Conservation (phyloP, 73 alveolate genomes). For the Paraurostyla sp. region DNA sequence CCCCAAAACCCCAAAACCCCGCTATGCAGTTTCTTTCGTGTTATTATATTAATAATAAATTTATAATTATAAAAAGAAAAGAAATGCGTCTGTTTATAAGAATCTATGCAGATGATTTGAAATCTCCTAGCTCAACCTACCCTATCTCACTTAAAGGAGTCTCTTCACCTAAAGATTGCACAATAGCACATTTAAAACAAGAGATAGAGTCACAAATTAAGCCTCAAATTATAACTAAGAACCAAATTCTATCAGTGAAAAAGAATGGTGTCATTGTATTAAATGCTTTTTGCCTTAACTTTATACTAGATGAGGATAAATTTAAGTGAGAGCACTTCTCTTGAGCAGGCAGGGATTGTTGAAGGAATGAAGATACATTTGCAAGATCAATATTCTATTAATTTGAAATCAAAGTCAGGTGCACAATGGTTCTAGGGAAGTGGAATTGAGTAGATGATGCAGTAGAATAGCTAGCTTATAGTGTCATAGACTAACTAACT, state of each 20-base stretch:
- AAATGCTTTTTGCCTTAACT: not conserved
- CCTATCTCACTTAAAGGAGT: constrained; percentile 7
- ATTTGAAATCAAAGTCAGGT: constrained; percentile 8
- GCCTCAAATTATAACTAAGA: not conserved
- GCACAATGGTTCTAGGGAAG: not conserved
- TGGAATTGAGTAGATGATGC: not conserved
- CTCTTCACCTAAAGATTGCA: not conserved
- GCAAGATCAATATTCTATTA: not conserved
- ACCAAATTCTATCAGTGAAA: constrained; percentile 1
- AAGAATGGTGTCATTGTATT: not conserved
- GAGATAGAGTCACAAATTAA: constrained; percentile 14
- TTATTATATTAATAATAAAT: not conserved
- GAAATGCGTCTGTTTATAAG: constrained; percentile 31
- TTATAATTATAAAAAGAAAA: not conserved
- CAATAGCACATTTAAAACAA: not conserved
- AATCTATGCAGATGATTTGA: constrained; percentile 45
- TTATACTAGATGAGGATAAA: not conserved
- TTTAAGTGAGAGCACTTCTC: not conserved
- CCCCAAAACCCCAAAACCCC: constrained; percentile 46
- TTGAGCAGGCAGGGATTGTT: constrained; percentile 9
- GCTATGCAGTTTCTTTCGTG: not conserved
- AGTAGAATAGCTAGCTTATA: not conserved
- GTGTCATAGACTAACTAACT: not conserved
- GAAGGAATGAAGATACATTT: constrained; percentile 27
- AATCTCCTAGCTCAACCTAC: constrained; percentile 30